Percentiles rank a stretch among this genome's conserved stretches.
Conservation (phyloP, 768 basidiomycete genomes). For the Coprinopsis sp. region DNA sequence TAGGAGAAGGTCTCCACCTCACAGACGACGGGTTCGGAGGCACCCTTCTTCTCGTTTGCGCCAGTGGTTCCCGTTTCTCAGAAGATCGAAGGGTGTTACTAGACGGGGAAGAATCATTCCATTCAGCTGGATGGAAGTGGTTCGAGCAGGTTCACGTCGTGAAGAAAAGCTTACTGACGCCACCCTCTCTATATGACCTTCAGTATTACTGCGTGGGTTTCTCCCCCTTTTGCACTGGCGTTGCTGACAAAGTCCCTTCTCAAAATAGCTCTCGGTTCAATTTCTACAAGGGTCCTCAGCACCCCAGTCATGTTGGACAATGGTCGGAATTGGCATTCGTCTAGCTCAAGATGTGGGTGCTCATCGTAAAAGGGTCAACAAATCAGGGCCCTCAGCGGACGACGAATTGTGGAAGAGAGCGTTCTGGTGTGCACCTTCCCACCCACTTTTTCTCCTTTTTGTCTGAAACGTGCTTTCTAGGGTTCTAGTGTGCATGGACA, state of each 20-base stretch:
- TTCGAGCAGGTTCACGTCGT: conserved; percentile 66
- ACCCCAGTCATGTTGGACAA: conserved; percentile 64
- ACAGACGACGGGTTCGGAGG: conserved; percentile 49
- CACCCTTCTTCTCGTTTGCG: conserved; percentile 66
- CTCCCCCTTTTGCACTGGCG: background rate
- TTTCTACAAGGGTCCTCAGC: conserved; percentile 55
- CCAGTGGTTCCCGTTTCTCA: conserved; percentile 55
- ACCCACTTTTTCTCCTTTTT: background rate
- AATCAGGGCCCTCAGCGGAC: conserved; percentile 39
- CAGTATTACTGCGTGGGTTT: conserved; percentile 57
- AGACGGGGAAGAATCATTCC: conserved; percentile 32
- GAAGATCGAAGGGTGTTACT: conserved; percentile 52
- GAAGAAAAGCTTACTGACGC: conserved; percentile 55
- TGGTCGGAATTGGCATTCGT: conserved; percentile 68
- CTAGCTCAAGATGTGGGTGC: conserved; percentile 76
- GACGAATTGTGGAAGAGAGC: conserved; percentile 74
- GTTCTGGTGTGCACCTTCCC: conserved; percentile 44
- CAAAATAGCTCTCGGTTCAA: conserved; percentile 49
- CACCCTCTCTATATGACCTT: conserved; percentile 68
- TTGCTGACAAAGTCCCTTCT: background rate
- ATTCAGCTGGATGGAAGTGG: conserved; percentile 61
- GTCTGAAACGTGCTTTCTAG: conserved; percentile 25
- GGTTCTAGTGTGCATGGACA: conserved; percentile 52
- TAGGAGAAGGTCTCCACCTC: conserved; percentile 46
- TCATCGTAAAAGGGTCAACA: conserved; percentile 43